Evolutionary conservation across 129 eudicot species (phyloP).

Genomic region (Helianthus tuberosus): DNA sequence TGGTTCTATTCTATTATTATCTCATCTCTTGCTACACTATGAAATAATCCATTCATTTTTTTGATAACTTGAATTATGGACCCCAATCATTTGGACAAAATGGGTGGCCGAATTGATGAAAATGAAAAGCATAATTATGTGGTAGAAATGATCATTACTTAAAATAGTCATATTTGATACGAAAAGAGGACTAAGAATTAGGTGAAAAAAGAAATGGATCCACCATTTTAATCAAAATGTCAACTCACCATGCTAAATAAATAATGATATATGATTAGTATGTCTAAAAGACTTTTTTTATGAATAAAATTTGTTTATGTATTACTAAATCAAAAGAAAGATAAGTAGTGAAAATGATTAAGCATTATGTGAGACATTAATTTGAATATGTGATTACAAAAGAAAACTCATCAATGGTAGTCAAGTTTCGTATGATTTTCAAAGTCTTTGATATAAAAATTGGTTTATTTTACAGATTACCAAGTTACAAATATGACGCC

Average conservation of each 20-base stretch:
- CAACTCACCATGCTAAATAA: background rate
- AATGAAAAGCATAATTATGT: background rate
- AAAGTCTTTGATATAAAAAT: no score
- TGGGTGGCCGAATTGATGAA: background rate
- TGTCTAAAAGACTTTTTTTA: background rate
- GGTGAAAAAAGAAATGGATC: background rate
- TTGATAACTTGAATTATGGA: slow-evolving; percentile 9
- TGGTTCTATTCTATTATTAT: background rate
- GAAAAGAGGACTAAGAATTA: background rate
- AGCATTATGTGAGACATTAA: no score
- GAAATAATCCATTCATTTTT: background rate
- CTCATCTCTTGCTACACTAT: background rate
- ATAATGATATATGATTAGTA: background rate
- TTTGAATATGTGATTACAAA: no score
- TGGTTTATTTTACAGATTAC: no score
- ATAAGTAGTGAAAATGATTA: background rate
- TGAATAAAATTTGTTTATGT: background rate
- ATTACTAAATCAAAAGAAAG: background rate
- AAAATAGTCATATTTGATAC: background rate
- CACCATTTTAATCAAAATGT: background rate
- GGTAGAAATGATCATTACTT: background rate
- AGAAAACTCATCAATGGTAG: no score
- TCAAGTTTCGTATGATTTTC: no score
- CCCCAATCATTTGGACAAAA: slow-evolving; percentile 17
- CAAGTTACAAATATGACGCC: no score